Base-by-base conservation (phyloP, 495 filamentous ascomycete species). In the Peziza echinospora region DNA sequence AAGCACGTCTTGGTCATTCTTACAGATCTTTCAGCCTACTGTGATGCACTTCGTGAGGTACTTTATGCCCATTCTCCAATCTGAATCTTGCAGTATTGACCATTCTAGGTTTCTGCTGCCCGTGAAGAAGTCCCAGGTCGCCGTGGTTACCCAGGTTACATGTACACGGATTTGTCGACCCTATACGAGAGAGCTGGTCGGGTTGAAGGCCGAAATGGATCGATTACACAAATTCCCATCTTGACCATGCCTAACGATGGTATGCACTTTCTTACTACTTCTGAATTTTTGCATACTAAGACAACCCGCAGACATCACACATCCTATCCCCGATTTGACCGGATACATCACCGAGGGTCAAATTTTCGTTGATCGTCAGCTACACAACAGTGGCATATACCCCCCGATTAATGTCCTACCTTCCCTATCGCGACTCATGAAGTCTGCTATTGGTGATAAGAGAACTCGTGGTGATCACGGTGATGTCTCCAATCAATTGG, bases 111-210 rank as follows among this genome's bases (percentile, higher is more conserved):
- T 22, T 99, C 91, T 13, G 85, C 91, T 41, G 91, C 91, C 34
- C 75, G 91, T 65, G 91, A 99, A 73, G 91, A 99, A 81, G 91
- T 99, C 39, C 91, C 91, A 48, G 91, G 91, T 71, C 87, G 91
- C 64, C 85, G 91, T 73, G 91, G 91, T 70, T 99, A 92, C 69
- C 91, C 91, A 44, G 91, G 91, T 84, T 99, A 99, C 72, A 99
- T 99, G 91, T 99, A 99, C 71, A 99, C 91, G 47, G 91, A 99
- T 77, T 80, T 99, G 74, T 93, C 91, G 43, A 99, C 91, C 55
- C 89, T 99, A 57, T 99, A 99, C 68, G 91, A 99, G 65, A 84
- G 91, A 68, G 91, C 91, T 58, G 91, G 91, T 57, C 91, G 91
- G 77, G 91, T 99, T 24, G 72, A 91, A 60, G 91, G 91, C 50